These are phyloP conservation scores for Drechslerella stenobrocha DNA, from an alignment of 2,329 filamentous ascomycete species.

Conservation along the genomic window DNA sequence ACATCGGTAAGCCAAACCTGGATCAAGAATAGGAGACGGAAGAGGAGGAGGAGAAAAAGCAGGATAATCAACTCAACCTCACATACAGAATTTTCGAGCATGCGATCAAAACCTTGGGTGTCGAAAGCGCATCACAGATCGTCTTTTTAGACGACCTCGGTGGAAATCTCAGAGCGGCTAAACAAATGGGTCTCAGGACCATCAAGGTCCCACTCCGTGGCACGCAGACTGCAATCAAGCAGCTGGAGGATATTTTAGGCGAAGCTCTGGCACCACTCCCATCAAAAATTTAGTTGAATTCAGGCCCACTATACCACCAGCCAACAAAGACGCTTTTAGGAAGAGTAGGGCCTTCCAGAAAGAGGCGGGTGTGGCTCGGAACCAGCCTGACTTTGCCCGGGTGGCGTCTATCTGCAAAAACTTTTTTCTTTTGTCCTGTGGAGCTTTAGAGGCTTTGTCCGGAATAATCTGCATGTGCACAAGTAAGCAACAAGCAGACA, in stretches of 20 bases:
- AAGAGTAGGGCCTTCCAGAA: conserved; percentile 5
- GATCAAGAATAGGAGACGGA: not conserved
- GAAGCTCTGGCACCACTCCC: conserved; percentile 27
- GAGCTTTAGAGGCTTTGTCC: no score
- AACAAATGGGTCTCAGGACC: conserved; percentile 73
- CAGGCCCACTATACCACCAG: no score
- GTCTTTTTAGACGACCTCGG: conserved; percentile 94
- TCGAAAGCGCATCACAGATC: conserved; percentile 68
- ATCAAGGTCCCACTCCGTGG: conserved; percentile 81
- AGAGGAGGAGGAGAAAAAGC: not conserved
- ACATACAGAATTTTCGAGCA: conserved; percentile 68
- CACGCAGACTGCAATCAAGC: conserved; percentile 76
- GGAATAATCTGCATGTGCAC: no score
- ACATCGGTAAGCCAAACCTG: conserved; percentile 56
- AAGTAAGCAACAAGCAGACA: no score
- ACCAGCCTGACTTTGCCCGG: not conserved
- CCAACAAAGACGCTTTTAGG: no score
- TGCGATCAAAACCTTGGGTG: conserved; percentile 63
- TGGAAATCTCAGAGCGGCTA: conserved; percentile 80
- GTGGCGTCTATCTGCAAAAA: not conserved
- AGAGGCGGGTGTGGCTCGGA: conserved; percentile 5
- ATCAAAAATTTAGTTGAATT: conserved; percentile 35
- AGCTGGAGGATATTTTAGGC: conserved; percentile 67
- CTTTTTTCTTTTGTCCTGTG: conserved; percentile 4
- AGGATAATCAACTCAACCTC: not conserved